Percentiles rank a stretch among this genome's conserved stretches.
Conservation (phyloP, 192 early-diverging fungal genomes). For the Podila epicladia region DNA sequence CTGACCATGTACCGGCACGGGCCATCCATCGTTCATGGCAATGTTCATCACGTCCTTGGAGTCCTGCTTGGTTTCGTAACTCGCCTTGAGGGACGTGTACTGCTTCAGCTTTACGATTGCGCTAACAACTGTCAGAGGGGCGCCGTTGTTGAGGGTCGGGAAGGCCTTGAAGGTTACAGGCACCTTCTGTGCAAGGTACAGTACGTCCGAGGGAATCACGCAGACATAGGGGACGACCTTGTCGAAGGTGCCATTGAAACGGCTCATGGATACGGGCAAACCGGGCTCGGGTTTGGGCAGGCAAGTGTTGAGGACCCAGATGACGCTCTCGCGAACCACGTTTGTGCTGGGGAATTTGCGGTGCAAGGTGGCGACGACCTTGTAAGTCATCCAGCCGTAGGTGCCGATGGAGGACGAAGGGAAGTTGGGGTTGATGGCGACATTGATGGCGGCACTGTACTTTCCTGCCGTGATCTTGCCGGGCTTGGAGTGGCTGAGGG, state of each 20-base stretch:
- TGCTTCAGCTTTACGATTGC: conserved; percentile 37
- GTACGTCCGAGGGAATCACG: conserved; percentile 9
- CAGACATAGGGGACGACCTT: conserved; percentile 11
- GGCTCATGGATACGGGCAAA: background rate
- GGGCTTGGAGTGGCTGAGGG: background rate
- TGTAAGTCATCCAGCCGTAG: conserved; percentile 2
- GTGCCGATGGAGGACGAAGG: conserved; percentile 3
- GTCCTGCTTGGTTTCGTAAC: background rate
- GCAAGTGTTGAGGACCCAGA: background rate
- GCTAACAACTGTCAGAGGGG: background rate
- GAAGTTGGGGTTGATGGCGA: conserved; percentile 3
- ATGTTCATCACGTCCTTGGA: conserved; percentile 10
- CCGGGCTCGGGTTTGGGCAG: background rate
- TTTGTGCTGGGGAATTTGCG: conserved; percentile 5
- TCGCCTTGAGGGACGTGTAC: conserved; percentile 9
- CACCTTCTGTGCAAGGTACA: conserved; percentile 15
- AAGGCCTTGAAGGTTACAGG: conserved; percentile 23
- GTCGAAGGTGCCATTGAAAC: conserved; percentile 3
- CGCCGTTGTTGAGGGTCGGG: background rate
- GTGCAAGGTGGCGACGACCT: background rate
- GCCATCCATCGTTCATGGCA: conserved; percentile 13
- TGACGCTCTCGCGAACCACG: background rate
- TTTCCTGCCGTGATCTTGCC: background rate
- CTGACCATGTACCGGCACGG: background rate
- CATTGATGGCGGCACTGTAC: background rate